A percentile compares a stretch with the other conserved stretches of the same genome.
Evolutionary conservation across 345 rosid species (phyloP).

Genomic region (Capsella bursapastoris): DNA sequence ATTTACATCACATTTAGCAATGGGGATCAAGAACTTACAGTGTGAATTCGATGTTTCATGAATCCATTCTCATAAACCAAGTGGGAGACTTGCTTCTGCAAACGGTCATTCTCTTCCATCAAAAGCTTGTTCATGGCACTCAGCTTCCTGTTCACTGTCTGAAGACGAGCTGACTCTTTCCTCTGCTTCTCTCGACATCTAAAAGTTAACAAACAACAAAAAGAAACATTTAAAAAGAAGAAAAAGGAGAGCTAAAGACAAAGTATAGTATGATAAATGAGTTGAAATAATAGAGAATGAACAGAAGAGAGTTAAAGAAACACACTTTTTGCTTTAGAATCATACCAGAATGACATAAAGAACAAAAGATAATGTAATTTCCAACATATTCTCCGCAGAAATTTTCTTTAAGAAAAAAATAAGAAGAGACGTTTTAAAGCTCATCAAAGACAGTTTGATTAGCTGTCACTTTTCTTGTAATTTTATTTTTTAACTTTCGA

Average conservation of each 20-base stretch:
- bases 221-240: not conserved
- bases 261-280: constrained; percentile 27
- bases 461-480: constrained; percentile 38
- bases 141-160: constrained; percentile 88
- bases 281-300: constrained; percentile 19
- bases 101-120: constrained; percentile 97
- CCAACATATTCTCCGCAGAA: constrained; percentile 38
- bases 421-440: constrained; percentile 24
- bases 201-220: constrained; percentile 10
- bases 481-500: constrained; percentile 14
- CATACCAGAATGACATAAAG: constrained; percentile 40
- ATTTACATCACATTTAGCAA: not conserved
- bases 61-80: constrained; percentile 92
- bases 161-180: constrained; percentile 97
- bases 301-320: constrained; percentile 30
- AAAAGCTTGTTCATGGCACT: constrained; percentile 93
- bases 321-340: constrained; percentile 38
- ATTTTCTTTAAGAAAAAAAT: not conserved
- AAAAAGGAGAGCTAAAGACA: constrained; percentile 20
- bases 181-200: constrained; percentile 99
- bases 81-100: constrained; percentile 98
- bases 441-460: constrained; percentile 43
- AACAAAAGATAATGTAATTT: constrained; percentile 44
- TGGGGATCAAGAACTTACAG: constrained; percentile 25
- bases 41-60: constrained; percentile 67